A percentile compares a stretch with the other conserved stretches of the same genome.
These are phyloP conservation scores for Podila minutissima DNA, from an alignment of 192 early-diverging fungal species.

Conservation along the genomic window DNA sequence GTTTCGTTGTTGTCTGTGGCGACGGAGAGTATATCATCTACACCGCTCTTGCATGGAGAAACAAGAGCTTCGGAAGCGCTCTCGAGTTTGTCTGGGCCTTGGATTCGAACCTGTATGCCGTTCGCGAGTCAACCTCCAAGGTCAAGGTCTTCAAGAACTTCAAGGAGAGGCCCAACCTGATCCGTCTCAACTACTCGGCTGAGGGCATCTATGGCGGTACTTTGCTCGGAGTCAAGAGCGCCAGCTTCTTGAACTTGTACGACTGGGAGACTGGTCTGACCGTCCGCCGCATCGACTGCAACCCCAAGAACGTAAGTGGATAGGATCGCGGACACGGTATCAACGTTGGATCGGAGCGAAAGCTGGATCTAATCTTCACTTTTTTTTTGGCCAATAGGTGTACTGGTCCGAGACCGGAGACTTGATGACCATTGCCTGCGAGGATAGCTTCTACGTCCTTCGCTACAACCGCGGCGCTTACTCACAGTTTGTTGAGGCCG, in stretches of 20 bases:
- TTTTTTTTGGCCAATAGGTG: conserved; percentile 52
- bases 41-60: conserved; percentile 99
- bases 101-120: conserved; percentile 96
- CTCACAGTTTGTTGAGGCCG: conserved; percentile 72
- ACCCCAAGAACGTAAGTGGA: conserved; percentile 71
- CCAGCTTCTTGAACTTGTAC: conserved; percentile 91
- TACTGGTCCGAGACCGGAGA: conserved; percentile 97
- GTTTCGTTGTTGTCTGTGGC: conserved; percentile 98
- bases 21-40: conserved; percentile 99
- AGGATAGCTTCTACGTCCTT: conserved; percentile 96
- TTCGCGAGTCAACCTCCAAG: conserved; percentile 91
- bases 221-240: conserved; percentile 87
- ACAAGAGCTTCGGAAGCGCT: conserved; percentile 97
- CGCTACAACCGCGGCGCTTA: conserved; percentile 92
- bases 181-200: conserved; percentile 83
- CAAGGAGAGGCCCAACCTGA: conserved; percentile 85
- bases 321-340: no score
- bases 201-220: conserved; percentile 97
- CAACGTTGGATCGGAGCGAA: no score
- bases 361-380: no score
- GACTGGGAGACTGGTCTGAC: conserved; percentile 96
- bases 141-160: conserved; percentile 95
- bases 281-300: conserved; percentile 95
- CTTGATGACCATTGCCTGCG: conserved; percentile 90
- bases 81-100: conserved; percentile 98